These are phyloP conservation scores for Thuidium tamariscinum DNA, from an alignment of 225 moss, liverwort and hornwort species.

Conservation along the genomic window DNA sequence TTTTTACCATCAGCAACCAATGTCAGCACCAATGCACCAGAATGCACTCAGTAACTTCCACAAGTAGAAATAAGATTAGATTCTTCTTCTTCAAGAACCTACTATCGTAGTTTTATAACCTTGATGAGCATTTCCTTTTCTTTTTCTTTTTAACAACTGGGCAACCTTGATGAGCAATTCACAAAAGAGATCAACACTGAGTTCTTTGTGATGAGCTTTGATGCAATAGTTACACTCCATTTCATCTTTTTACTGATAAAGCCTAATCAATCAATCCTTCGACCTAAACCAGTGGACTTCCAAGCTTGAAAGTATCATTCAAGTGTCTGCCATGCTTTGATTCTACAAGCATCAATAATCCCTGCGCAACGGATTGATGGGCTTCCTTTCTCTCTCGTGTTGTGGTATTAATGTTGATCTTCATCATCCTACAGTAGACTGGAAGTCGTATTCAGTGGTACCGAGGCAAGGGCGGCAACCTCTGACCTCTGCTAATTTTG, in stretches of 20 bases:
- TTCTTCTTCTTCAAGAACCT: background rate
- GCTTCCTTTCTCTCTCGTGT: background rate
- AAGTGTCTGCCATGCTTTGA: background rate
- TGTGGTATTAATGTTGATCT: background rate
- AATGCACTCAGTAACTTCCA: background rate
- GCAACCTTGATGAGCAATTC: background rate
- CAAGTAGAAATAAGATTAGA: too few species aligned
- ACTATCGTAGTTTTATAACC: background rate
- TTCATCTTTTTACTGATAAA: background rate
- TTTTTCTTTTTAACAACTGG: too few species aligned
- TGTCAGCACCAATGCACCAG: background rate
- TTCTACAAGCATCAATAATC: background rate
- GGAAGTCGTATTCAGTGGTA: conserved; percentile 1
- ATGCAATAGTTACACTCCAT: background rate
- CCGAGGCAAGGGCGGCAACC: conserved; percentile 25
- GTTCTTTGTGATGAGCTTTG: background rate
- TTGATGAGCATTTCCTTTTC: too few species aligned
- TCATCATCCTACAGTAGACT: background rate
- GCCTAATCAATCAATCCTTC: background rate
- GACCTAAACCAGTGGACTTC: background rate
- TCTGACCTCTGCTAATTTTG: conserved; percentile 10
- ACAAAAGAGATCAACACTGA: background rate
- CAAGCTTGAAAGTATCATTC: background rate
- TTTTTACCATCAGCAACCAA: too few species aligned
- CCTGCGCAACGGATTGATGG: background rate